A percentile compares a stretch with the other conserved stretches of the same genome.
Evolutionary conservation across 1,284 basidiomycete genomes (phyloP).

Genomic region (Papiliotrema laurentii): DNA sequence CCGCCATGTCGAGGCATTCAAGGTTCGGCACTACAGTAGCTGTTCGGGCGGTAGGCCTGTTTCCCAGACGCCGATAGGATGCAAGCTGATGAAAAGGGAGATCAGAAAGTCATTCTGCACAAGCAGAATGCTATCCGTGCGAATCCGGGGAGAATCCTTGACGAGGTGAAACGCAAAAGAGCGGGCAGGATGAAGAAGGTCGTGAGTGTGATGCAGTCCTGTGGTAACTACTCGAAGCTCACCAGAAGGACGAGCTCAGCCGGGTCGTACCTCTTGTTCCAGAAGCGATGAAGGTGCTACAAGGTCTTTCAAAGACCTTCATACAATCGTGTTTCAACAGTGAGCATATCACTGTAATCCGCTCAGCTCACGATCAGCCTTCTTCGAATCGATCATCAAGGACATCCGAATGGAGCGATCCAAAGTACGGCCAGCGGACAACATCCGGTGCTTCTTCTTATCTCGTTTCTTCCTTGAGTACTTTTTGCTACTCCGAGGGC

Average conservation of each 20-base stretch:
- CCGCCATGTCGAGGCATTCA: conserved; percentile 70
- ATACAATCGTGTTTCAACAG: conserved; percentile 80
- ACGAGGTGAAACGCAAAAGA: conserved; percentile 67
- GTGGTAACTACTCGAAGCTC: background rate
- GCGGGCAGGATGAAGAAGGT: conserved; percentile 58
- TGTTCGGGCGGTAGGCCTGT: conserved; percentile 57
- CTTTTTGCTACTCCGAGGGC: conserved; percentile 58
- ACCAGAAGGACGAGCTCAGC: conserved; percentile 51
- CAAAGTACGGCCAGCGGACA: conserved; percentile 85
- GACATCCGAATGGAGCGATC: conserved; percentile 86
- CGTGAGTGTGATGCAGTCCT: conserved; percentile 16
- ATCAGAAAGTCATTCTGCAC: conserved; percentile 62
- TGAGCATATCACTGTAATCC: conserved; percentile 48
- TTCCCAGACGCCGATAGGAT: background rate
- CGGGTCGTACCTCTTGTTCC: conserved; percentile 53
- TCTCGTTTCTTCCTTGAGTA: conserved; percentile 86
- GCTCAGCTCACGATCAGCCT: conserved; percentile 57
- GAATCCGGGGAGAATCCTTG: conserved; percentile 71
- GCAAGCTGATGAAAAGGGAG: conserved; percentile 32
- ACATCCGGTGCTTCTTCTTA: conserved; percentile 74
- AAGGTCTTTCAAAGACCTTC: conserved; percentile 66
- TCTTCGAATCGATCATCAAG: conserved; percentile 75
- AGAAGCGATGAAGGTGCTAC: conserved; percentile 64
- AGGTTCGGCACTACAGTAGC: conserved; percentile 89
- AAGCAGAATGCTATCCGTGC: conserved; percentile 71